These are phyloP conservation scores for Nicotiana paniculata DNA, from an alignment of 257 asterid species.

Conservation along the genomic window DNA sequence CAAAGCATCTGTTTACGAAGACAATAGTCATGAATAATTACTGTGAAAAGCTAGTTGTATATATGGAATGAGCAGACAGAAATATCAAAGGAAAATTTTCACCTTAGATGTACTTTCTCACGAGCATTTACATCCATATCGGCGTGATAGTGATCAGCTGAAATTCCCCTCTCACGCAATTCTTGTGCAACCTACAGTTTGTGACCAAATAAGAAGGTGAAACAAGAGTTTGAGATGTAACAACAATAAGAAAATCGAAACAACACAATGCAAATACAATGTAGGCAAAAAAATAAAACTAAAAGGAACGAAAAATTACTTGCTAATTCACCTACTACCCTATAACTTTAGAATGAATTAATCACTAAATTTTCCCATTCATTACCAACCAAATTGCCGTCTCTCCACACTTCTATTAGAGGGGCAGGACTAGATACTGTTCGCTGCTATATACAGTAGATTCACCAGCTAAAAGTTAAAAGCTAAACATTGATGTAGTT, in stretches of 20 bases:
- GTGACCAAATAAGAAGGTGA: slow-evolving; percentile 2
- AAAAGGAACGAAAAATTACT: not conserved
- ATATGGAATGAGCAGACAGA: not conserved
- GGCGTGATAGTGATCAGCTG: slow-evolving; percentile 91
- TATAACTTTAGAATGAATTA: not conserved
- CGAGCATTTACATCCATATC: slow-evolving; percentile 89
- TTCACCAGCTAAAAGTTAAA: not conserved
- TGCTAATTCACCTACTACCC: not conserved
- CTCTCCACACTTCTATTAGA: too few species aligned
- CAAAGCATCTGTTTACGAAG: not conserved
- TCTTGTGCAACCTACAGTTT: slow-evolving; percentile 78
- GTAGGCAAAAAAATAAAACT: not conserved
- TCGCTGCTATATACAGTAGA: not conserved
- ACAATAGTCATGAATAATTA: not conserved
- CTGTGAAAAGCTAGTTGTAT: not conserved
- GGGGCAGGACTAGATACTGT: not conserved
- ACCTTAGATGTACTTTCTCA: slow-evolving; percentile 79
- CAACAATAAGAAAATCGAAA: not conserved
- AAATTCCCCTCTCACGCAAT: slow-evolving; percentile 65
- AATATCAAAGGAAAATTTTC: slow-evolving; percentile 13
- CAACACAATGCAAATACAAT: not conserved
- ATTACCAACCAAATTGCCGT: not conserved
- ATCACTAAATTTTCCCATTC: not conserved
- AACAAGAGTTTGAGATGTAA: not conserved
- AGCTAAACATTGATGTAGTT: not conserved